phyloP scores from a whole-genome alignment of 768 basidiomycete species.

The Amanita rubescens region DNA sequence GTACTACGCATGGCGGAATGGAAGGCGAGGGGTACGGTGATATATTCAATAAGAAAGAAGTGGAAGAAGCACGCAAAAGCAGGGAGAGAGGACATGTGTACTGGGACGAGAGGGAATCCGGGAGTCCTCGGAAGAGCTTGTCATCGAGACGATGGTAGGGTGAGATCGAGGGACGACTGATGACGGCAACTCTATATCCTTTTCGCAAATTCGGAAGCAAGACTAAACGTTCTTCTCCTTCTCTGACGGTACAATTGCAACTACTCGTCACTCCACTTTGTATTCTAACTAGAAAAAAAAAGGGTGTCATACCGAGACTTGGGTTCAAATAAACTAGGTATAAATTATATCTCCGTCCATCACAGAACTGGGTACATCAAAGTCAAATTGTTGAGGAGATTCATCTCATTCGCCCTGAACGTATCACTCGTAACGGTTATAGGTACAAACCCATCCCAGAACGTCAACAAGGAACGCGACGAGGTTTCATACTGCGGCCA shows the following conservation, averaged over 20 bases:
- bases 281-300: too few species aligned
- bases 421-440: constrained; percentile 20
- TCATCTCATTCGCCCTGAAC: constrained; percentile 23
- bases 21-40: constrained; percentile 50
- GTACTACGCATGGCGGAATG: constrained; percentile 47
- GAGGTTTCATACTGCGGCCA: constrained; percentile 26
- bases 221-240: too few species aligned
- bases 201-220: too few species aligned
- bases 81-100: constrained; percentile 16
- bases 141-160: not conserved
- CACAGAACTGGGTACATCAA: not conserved
- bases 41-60: constrained; percentile 61
- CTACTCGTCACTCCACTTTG: too few species aligned
- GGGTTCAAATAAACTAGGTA: too few species aligned
- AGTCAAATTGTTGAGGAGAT: constrained; percentile 12
- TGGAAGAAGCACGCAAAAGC: constrained; percentile 62
- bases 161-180: too few species aligned
- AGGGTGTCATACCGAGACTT: too few species aligned
- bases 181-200: too few species aligned
- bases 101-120: not conserved
- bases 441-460: constrained; percentile 12
- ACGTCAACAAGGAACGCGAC: constrained; percentile 17
- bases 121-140: not conserved
- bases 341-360: too few species aligned
- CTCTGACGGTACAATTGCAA: too few species aligned